Evolutionary conservation across 1,139 yeast genomes (phyloP).

Genomic region (Yamadazyma kanchanaburiensis): DNA sequence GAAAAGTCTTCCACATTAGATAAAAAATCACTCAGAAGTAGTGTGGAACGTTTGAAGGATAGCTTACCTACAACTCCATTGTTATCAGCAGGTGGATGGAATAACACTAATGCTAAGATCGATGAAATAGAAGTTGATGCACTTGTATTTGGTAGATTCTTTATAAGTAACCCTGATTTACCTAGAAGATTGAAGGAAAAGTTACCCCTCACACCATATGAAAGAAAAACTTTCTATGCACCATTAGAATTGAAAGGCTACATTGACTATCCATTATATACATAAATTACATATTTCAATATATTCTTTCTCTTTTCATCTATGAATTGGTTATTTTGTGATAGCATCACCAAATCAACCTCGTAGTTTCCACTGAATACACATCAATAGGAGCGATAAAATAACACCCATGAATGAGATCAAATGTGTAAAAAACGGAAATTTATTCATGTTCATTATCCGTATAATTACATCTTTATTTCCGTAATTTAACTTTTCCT

Average conservation of each 20-base stretch:
- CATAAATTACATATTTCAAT: too few relatives aligned
- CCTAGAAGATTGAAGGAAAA: conserved; percentile 28
- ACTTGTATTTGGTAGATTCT: conserved; percentile 44
- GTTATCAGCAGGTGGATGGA: conserved; percentile 15
- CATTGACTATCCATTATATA: conserved; percentile 6
- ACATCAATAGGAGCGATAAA: too few relatives aligned
- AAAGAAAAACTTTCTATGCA: conserved; percentile 20
- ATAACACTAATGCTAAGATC: conserved; percentile 4
- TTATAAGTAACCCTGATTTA: conserved; percentile 49
- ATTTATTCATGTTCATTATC: too few relatives aligned
- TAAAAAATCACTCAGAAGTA: conserved; percentile 10
- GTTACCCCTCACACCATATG: conserved; percentile 15
- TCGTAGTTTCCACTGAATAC: too few relatives aligned
- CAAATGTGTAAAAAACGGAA: too few relatives aligned
- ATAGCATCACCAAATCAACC: too few relatives aligned
- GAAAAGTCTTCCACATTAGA: conserved; percentile 5
- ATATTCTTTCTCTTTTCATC: too few relatives aligned
- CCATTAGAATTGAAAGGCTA: conserved; percentile 9
- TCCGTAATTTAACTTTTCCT: too few relatives aligned
- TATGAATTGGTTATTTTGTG: too few relatives aligned
- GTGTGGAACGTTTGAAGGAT: conserved; percentile 13
- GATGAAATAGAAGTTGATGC: conserved; percentile 8
- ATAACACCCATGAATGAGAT: too few relatives aligned
- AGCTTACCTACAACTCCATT: conserved; percentile 14
- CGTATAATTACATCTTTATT: too few relatives aligned